phyloP scores from a whole-genome alignment of 805 yeast genomes.

The Hermanozyma aechmeae region DNA sequence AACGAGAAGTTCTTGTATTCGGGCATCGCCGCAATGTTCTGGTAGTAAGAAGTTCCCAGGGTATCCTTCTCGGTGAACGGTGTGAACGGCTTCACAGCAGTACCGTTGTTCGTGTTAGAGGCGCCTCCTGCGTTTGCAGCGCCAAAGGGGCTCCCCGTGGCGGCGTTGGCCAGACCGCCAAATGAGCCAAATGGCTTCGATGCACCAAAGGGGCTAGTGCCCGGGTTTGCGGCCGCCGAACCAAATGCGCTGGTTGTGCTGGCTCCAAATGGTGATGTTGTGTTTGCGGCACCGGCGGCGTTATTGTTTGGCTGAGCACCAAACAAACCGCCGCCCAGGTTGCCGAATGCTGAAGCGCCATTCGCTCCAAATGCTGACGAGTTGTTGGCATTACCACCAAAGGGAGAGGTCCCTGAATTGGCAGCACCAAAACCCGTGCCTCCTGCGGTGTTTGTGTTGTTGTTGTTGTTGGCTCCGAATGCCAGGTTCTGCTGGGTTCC shows the following conservation, averaged over 20 bases:
- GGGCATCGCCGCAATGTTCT: constrained; percentile 81
- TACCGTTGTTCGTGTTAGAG: constrained; percentile 46
- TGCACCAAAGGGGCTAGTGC: too few relatives aligned
- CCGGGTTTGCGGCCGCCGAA: too few relatives aligned
- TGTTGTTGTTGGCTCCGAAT: constrained; percentile 16
- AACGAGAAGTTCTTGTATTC: constrained; percentile 74
- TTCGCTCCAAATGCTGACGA: constrained; percentile 13
- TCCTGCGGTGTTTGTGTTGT: not conserved
- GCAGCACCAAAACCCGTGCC: constrained; percentile 4
- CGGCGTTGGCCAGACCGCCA: constrained; percentile 8
- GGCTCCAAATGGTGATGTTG: constrained; percentile 13
- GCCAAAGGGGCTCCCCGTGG: constrained; percentile 14
- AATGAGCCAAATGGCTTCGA: constrained; percentile 10
- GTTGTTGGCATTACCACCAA: constrained; percentile 7
- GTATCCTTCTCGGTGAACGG: constrained; percentile 69
- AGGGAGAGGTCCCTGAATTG: constrained; percentile 12
- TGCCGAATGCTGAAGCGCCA: too few relatives aligned
- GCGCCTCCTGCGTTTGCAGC: constrained; percentile 8
- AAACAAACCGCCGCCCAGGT: too few relatives aligned
- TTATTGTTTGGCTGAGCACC: too few relatives aligned
- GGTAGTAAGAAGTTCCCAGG: constrained; percentile 44
- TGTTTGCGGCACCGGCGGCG: constrained; percentile 5
- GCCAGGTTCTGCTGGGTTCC: constrained; percentile 14
- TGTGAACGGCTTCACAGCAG: constrained; percentile 61
- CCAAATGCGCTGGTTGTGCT: constrained; percentile 4